Evolutionary conservation across 805 yeast species (phyloP).

Genomic region (Metschnikowia anglica): DNA sequence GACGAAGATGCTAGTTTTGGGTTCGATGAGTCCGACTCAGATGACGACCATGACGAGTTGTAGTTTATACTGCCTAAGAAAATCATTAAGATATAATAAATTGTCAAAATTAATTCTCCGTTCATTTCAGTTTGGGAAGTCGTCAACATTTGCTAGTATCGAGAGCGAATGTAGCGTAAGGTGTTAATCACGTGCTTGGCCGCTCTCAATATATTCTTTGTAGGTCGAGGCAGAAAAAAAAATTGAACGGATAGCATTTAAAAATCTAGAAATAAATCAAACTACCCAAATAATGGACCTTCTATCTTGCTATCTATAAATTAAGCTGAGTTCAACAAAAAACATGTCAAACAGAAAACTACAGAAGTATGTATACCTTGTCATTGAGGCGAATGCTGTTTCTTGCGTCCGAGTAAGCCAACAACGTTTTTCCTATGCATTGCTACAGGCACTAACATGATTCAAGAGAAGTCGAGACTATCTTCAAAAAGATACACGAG

Average conservation of each 20-base stretch:
- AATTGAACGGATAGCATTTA: background rate
- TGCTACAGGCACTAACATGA: conserved; percentile 15
- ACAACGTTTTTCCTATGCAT: background rate
- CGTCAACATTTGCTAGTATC: too few relatives aligned
- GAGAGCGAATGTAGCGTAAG: conserved; percentile 1
- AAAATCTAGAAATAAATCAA: conserved; percentile 1
- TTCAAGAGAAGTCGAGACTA: conserved; percentile 39
- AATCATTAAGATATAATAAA: background rate
- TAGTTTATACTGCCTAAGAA: conserved; percentile 16
- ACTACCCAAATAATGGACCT: conserved; percentile 18
- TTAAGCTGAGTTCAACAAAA: conserved; percentile 1
- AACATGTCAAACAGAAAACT: conserved; percentile 24
- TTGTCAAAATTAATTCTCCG: background rate
- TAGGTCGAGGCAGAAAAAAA: conserved; percentile 14
- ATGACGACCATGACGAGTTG: conserved; percentile 47
- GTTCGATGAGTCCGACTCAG: conserved; percentile 39
- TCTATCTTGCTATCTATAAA: conserved; percentile 17
- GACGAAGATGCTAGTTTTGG: conserved; percentile 34
- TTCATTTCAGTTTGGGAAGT: background rate
- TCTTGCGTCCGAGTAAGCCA: background rate
- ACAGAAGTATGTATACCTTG: conserved; percentile 21
- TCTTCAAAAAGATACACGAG: conserved; percentile 46
- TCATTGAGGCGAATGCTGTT: background rate
- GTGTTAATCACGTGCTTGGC: conserved; percentile 10
- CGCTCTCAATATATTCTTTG: conserved; percentile 8